Percentiles rank a stretch among this genome's conserved stretches.
Conservation (phyloP, 805 yeast species). For the Candida alai region DNA sequence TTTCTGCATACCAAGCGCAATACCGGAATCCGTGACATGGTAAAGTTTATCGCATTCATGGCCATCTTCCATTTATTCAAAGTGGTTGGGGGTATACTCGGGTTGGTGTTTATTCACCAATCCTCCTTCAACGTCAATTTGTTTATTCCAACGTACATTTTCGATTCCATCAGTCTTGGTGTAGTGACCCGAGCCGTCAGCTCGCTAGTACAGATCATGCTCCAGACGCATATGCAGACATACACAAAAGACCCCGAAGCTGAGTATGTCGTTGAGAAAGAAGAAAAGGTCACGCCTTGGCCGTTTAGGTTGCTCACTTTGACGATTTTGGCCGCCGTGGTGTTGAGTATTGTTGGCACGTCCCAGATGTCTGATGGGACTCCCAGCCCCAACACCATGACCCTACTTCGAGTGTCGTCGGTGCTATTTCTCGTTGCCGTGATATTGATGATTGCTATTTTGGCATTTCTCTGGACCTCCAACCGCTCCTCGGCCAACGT, state of each 20-base stretch:
- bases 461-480: constrained; percentile 1
- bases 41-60: constrained; percentile 6
- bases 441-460: constrained; percentile 6
- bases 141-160: constrained; percentile 14
- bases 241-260: neutral
- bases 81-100: constrained; percentile 13
- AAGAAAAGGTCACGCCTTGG: constrained; percentile 6
- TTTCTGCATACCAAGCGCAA: constrained; percentile 1
- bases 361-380: constrained; percentile 5
- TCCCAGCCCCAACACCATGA: neutral
- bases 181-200: constrained; percentile 10
- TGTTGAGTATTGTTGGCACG: constrained; percentile 11
- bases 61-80: constrained; percentile 10
- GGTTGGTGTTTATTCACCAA: constrained; percentile 10
- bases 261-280: neutral
- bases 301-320: constrained; percentile 11
- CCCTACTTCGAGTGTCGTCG: constrained; percentile 10
- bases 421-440: constrained; percentile 12
- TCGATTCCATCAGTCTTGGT: constrained; percentile 15
- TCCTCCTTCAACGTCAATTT: constrained; percentile 6
- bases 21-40: neutral
- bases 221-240: constrained; percentile 1
- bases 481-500: neutral
- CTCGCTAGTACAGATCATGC: constrained; percentile 10
- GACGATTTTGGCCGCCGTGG: constrained; percentile 10